Conservation (phyloP, 306 rosid species). For the Abrus pulchellus region DNA sequence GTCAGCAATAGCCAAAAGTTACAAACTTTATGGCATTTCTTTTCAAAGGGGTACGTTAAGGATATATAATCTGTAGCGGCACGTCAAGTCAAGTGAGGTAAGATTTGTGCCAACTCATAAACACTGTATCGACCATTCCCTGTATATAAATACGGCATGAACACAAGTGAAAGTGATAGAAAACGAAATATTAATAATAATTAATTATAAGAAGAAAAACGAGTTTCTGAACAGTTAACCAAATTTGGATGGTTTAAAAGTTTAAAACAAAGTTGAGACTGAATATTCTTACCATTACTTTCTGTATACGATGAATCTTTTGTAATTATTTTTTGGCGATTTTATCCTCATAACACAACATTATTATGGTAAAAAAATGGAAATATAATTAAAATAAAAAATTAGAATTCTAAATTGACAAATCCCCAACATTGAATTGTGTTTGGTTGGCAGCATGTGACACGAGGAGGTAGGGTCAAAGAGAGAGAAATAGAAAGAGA, state of each 20-base stretch:
- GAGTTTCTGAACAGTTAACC: neutral
- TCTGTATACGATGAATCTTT: neutral
- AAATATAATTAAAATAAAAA: neutral
- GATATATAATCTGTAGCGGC: neutral
- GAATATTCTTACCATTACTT: neutral
- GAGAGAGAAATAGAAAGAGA: neutral
- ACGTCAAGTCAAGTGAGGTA: constrained; percentile 39
- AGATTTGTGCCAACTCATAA: constrained; percentile 17
- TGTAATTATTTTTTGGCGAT: neutral
- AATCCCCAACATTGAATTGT: neutral
- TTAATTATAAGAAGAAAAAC: neutral
- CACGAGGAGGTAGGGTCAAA: constrained; percentile 17
- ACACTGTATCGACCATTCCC: constrained; percentile 25
- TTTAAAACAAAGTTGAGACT: neutral
- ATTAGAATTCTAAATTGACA: neutral
- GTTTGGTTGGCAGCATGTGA: constrained; percentile 46
- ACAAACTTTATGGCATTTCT: constrained; percentile 37
- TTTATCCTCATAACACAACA: too few species aligned
- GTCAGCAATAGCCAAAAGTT: constrained; percentile 48
- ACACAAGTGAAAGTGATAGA: constrained; percentile 36
- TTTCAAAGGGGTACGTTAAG: neutral
- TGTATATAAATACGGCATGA: neutral
- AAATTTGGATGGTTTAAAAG: neutral
- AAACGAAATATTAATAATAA: neutral
- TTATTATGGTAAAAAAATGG: neutral